Conservation (phyloP, 345 rosid genomes). For the Populus deltoides region DNA sequence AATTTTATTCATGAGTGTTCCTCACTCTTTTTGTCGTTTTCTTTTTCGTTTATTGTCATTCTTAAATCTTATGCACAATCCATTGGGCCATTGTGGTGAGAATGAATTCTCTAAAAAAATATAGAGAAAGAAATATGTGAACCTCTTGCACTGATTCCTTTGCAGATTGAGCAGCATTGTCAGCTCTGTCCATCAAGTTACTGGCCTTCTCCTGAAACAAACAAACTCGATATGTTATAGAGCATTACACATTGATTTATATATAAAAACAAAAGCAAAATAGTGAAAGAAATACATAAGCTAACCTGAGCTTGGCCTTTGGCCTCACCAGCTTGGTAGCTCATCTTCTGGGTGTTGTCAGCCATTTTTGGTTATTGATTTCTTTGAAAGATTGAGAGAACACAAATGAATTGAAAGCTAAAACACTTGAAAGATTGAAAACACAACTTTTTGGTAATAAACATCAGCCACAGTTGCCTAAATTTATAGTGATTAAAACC, state of each 20-base stretch:
- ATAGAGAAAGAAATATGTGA: too few relatives aligned
- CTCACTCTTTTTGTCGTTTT: too few relatives aligned
- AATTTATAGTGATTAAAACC: too few relatives aligned
- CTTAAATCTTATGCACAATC: too few relatives aligned
- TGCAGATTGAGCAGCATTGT: too few relatives aligned
- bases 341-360: slow-evolving; percentile 25
- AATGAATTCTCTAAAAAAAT: too few relatives aligned
- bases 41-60: too few relatives aligned
- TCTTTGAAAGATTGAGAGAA: not conserved
- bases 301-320: slow-evolving; percentile 53
- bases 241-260: not conserved
- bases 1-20: too few relatives aligned
- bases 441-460: too few relatives aligned
- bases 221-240: not conserved
- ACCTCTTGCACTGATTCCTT: too few relatives aligned
- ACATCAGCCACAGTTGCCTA: too few relatives aligned
- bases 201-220: slow-evolving; percentile 55
- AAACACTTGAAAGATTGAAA: not conserved
- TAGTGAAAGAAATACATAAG: not conserved
- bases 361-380: slow-evolving; percentile 6
- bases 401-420: not conserved
- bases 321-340: slow-evolving; percentile 52
- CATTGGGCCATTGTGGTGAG: too few relatives aligned
- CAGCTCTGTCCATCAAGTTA: slow-evolving; percentile 24
- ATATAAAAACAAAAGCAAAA: not conserved